A percentile compares a stretch with the other conserved stretches of the same genome.
Conservation (phyloP, 495 filamentous ascomycete species). For the Glutinoglossum americanum region DNA sequence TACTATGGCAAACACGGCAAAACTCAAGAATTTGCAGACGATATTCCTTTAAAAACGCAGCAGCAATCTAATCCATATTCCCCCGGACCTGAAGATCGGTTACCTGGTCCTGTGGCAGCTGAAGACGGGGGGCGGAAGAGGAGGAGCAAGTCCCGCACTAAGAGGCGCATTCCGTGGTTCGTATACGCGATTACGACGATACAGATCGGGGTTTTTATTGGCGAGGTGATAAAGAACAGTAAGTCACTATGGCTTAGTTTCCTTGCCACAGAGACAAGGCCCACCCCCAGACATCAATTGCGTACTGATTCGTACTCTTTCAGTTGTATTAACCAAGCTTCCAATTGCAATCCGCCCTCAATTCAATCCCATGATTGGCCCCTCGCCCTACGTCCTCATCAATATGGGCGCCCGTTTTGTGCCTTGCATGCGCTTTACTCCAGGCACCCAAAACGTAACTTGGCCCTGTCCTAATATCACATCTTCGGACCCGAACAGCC, state of each 20-base stretch:
- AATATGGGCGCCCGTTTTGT: conserved; percentile 90
- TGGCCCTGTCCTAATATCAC: conserved; percentile 69
- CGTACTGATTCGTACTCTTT: not conserved
- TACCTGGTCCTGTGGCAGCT: conserved; percentile 19
- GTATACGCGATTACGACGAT: conserved; percentile 59
- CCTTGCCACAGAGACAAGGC: no score
- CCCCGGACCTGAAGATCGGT: conserved; percentile 20
- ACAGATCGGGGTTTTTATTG: conserved; percentile 78
- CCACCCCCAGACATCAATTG: not conserved
- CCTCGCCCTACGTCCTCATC: conserved; percentile 72
- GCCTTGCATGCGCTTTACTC: conserved; percentile 78
- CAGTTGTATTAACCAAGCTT: conserved; percentile 38
- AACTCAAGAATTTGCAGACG: conserved; percentile 26
- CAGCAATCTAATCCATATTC: not conserved
- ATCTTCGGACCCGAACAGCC: conserved; percentile 20
- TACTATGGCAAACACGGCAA: conserved; percentile 26
- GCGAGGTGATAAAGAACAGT: conserved; percentile 67
- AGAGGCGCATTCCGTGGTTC: conserved; percentile 50
- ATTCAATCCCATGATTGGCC: conserved; percentile 95
- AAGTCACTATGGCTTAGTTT: conserved; percentile 16
- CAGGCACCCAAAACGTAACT: conserved; percentile 35
- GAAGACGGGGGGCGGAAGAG: conserved; percentile 7
- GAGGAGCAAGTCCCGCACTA: conserved; percentile 4
- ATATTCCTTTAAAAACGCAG: conserved; percentile 42
- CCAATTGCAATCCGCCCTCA: conserved; percentile 69